Evolutionary conservation across 108 stramenopile genomes (phyloP).

Genomic region (Nitzschia sp.): DNA sequence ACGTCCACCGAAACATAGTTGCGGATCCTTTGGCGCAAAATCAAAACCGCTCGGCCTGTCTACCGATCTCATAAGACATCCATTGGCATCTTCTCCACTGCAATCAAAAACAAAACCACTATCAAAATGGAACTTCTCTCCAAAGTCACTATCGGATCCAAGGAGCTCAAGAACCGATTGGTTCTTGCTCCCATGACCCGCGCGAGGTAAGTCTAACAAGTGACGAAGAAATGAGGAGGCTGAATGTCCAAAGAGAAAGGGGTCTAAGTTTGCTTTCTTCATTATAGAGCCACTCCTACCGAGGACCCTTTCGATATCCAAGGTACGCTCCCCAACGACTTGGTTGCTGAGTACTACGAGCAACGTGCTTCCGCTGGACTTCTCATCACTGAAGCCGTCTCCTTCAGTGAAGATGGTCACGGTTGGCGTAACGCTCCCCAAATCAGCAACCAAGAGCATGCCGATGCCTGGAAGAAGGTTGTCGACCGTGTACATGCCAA

Average conservation of each 20-base stretch:
- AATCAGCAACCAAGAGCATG: conserved; percentile 50
- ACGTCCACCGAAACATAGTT: no score
- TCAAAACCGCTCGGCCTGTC: no score
- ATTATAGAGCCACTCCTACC: conserved; percentile 16
- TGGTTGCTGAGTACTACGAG: conserved; percentile 55
- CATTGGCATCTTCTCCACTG: background rate
- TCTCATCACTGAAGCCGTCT: conserved; percentile 65
- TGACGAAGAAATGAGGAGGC: background rate
- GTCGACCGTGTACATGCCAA: conserved; percentile 54
- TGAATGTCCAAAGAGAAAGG: background rate
- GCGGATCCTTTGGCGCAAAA: no score
- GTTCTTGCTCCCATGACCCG: conserved; percentile 69
- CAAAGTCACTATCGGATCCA: conserved; percentile 41
- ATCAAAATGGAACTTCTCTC: conserved; percentile 28
- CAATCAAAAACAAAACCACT: background rate
- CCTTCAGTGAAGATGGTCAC: conserved; percentile 44
- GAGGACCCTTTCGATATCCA: conserved; percentile 34
- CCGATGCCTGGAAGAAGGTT: conserved; percentile 66
- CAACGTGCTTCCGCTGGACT: conserved; percentile 66
- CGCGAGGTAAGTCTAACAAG: conserved; percentile 34
- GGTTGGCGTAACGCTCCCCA: conserved; percentile 58
- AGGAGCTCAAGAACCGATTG: conserved; percentile 54
- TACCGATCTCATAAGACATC: no score
- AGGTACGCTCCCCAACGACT: conserved; percentile 51
- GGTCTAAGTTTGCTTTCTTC: background rate